Evolutionary conservation across 2,329 filamentous ascomycete genomes (phyloP).

Genomic region (Ceratocystis papillata): DNA sequence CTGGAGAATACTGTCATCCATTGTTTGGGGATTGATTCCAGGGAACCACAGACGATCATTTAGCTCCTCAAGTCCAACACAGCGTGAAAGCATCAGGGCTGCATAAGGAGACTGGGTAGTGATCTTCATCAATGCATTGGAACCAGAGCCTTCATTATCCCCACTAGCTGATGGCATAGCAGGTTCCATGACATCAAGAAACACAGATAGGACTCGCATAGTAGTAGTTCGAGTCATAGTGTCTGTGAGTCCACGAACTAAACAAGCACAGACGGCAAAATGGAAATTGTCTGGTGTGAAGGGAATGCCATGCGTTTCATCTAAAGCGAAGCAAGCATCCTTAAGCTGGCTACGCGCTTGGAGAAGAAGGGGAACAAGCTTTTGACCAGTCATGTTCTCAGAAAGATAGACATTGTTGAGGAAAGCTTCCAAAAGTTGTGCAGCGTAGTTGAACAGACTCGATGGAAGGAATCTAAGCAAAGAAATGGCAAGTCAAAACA

Average conservation of each 20-base stretch:
- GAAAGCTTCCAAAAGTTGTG: conserved; percentile 53
- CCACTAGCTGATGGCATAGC: conserved; percentile 23
- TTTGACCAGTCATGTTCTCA: conserved; percentile 47
- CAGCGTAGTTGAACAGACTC: conserved; percentile 54
- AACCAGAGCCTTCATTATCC: conserved; percentile 28
- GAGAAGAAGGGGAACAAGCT: conserved; percentile 49
- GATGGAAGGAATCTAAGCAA: conserved; percentile 53
- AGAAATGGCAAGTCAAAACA: conserved; percentile 61
- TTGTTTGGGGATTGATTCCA: conserved; percentile 39
- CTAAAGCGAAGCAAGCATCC: conserved; percentile 50
- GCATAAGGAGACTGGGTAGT: conserved; percentile 45
- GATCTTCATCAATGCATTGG: conserved; percentile 25
- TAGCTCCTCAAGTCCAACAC: conserved; percentile 47
- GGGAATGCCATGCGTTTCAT: conserved; percentile 55
- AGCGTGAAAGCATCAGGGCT: conserved; percentile 47
- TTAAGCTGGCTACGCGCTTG: conserved; percentile 51
- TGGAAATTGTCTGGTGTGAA: conserved; percentile 56
- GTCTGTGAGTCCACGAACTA: conserved; percentile 54
- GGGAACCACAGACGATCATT: conserved; percentile 53
- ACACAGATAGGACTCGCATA: conserved; percentile 50
- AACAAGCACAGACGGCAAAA: conserved; percentile 53
- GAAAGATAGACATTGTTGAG: conserved; percentile 53
- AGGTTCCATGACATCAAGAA: conserved; percentile 38
- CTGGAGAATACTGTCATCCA: conserved; percentile 34
- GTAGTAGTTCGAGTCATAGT: conserved; percentile 48